These are phyloP conservation scores for Parmelia sp. DNA, from an alignment of 495 filamentous ascomycete species.

Conservation along the genomic window DNA sequence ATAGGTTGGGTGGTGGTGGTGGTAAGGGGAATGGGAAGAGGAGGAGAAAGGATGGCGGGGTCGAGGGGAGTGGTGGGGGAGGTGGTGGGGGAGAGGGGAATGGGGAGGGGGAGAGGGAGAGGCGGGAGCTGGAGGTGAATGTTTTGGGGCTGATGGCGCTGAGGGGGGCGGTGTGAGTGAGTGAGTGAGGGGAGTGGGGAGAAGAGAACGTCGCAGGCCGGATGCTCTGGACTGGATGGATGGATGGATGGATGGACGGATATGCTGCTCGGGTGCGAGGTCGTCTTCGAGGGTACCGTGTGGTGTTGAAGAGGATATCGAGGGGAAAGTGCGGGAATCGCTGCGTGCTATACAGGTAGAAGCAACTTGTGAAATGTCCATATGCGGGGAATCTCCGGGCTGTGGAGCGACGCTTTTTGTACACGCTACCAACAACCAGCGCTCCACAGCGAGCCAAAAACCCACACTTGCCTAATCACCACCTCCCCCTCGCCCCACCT, in stretches of 20 bases:
- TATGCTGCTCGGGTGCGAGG: too few relatives aligned
- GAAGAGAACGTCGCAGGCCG: too few relatives aligned
- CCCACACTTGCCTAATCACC: constrained; percentile 2
- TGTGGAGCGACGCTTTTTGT: too few relatives aligned
- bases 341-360: too few relatives aligned
- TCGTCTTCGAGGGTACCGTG: too few relatives aligned
- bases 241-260: too few relatives aligned
- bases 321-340: too few relatives aligned
- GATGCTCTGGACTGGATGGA: too few relatives aligned
- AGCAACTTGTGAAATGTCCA: too few relatives aligned
- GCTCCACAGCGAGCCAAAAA: neutral
- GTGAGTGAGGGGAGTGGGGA: neutral
- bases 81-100: constrained; percentile 8
- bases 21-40: constrained; percentile 8
- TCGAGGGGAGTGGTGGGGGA: constrained; percentile 19
- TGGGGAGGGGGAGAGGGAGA: constrained; percentile 34
- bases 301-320: too few relatives aligned
- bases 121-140: constrained; percentile 52
- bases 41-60: constrained; percentile 14
- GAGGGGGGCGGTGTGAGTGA: constrained; percentile 45
- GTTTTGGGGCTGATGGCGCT: constrained; percentile 69
- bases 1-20: constrained; percentile 50
- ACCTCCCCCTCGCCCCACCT: constrained; percentile 40
- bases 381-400: too few relatives aligned
- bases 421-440: neutral